Conservation (phyloP, 306 rosid species). For the Cicer chorassanicum region DNA sequence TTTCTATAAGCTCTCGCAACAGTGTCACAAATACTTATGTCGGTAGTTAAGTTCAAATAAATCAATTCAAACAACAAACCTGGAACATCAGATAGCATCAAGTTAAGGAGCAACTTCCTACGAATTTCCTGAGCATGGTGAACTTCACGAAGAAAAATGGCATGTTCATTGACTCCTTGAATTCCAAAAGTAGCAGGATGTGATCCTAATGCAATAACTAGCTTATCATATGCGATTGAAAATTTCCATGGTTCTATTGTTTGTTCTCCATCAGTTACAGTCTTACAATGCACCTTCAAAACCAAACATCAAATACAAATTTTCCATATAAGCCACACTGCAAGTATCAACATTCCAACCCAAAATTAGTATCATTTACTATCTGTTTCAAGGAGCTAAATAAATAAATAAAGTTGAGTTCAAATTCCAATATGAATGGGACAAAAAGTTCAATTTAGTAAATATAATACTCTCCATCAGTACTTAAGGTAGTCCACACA, state of each 20-base stretch:
- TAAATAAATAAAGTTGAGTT: background rate
- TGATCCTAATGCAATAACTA: constrained; percentile 86
- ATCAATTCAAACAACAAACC: constrained; percentile 48
- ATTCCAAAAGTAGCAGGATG: constrained; percentile 89
- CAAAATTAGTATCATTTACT: constrained; percentile 6
- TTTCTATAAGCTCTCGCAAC: no score
- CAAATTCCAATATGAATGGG: constrained; percentile 11
- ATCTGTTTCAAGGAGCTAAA: background rate
- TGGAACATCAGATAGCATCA: constrained; percentile 91
- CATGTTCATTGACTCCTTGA: constrained; percentile 81
- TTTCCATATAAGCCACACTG: constrained; percentile 21
- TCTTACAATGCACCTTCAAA: constrained; percentile 87
- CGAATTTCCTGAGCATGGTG: constrained; percentile 97
- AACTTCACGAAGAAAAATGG: constrained; percentile 92
- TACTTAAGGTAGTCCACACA: background rate
- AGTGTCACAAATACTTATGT: no score
- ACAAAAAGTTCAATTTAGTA: background rate
- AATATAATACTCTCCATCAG: background rate
- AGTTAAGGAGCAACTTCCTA: constrained; percentile 81
- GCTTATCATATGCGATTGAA: constrained; percentile 78
- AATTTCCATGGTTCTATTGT: constrained; percentile 80
- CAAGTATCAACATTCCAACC: constrained; percentile 1
- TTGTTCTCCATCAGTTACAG: constrained; percentile 66
- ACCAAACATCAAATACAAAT: constrained; percentile 35
- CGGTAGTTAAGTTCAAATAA: no score